Evolutionary conservation across 1,284 basidiomycete genomes (phyloP), one percentile per base, ranked within the genome.

Genomic region (Mycosarcoma mackinlayi): DNA sequence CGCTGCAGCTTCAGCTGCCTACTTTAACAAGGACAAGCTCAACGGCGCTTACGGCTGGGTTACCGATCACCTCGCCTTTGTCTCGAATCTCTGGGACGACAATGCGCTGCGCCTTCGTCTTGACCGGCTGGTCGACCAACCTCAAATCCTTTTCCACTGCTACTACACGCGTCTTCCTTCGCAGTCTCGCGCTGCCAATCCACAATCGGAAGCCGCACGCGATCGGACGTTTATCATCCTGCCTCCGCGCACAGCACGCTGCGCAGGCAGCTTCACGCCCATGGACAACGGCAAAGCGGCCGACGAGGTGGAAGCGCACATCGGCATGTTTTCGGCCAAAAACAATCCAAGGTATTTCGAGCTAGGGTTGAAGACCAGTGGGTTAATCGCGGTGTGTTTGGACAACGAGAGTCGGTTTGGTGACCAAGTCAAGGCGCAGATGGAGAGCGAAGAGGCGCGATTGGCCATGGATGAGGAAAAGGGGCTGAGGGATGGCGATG

Each of bases 341-440:
- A 89, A 88, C n/a, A 95, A 95, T 75, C 91, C 94, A 69, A 91
- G 91, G 18, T 96, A 94, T 83, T 94, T 94, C 80, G 88, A 89
- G 66, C 85, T 97, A 3, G 94, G 93, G 0, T 83, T 76, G 25
- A 62, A 60, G 38, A 60, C 59, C 9, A 54, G 46, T 21, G 60
- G 39, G 5, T 40, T 65, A 44, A 66, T 69, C 2, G 70, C 57
- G 0, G 39, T 61, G 4, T 66, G 68, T 45, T 34, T 75, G 38
- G 73, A 73, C 16, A 75, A 75, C 44, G 73, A 75, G 42, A 23
- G 18, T 21, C 31, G 59, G 34, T 70, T 31, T 33, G 73, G 73
- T 0, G 58, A 75, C 45, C 73, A 75, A 45, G 25, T 53, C 3
- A 30, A 67, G 9, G 47, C 64, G 24, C 55, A 69, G 39, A 28